Conservation (phyloP, 2,329 filamentous ascomycete species). For the Paecilomyces sp. region DNA sequence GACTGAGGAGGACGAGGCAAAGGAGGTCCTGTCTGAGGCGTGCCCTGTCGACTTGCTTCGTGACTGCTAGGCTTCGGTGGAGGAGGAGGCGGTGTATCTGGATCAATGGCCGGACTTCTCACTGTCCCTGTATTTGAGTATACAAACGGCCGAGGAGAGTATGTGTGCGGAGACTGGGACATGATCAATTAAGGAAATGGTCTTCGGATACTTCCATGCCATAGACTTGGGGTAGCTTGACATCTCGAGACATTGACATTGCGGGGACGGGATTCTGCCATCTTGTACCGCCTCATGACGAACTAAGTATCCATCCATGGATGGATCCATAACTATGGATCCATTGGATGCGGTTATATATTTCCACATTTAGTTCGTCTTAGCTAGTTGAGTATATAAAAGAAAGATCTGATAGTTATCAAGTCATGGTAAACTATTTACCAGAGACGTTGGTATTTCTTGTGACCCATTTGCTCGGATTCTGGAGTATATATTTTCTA, state of each 20-base stretch:
- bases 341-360: no score
- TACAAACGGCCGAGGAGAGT: constrained; percentile 16
- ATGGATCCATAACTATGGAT: no score
- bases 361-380: no score
- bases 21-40: constrained; percentile 47
- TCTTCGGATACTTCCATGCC: background rate
- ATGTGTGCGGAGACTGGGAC: constrained; percentile 18
- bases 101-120: constrained; percentile 31
- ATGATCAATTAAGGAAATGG: constrained; percentile 7
- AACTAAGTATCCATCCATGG: background rate
- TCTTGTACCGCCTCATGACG: background rate
- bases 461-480: no score
- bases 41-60: constrained; percentile 60
- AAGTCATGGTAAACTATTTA: no score
- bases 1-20: constrained; percentile 36
- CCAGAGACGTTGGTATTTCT: no score
- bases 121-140: constrained; percentile 12
- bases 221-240: background rate
- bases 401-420: no score
- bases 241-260: background rate
- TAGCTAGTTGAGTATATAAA: no score
- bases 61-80: constrained; percentile 66
- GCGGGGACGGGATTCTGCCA: background rate
- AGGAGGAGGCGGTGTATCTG: constrained; percentile 57
- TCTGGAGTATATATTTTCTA: no score